Conservation (phyloP, 345 rosid species). For the Gossypium australe region DNA sequence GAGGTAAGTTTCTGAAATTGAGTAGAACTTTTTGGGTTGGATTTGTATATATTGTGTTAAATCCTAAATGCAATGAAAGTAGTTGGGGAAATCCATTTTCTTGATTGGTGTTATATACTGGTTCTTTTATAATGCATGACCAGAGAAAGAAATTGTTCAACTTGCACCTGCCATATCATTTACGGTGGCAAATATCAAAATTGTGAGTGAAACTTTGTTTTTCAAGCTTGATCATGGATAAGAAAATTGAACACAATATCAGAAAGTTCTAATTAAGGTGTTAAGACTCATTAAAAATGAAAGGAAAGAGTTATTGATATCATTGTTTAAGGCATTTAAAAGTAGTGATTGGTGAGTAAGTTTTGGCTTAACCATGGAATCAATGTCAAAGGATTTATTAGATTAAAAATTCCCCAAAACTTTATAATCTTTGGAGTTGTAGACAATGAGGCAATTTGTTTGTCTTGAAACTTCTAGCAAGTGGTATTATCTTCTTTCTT, state of each 20-base stretch:
- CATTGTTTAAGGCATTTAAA: constrained; percentile 6
- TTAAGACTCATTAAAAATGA: neutral
- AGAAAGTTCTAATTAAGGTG: neutral
- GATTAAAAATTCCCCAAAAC: neutral
- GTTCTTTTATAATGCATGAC: too few relatives aligned
- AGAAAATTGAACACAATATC: neutral
- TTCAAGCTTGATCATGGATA: constrained; percentile 6
- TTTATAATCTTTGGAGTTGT: neutral
- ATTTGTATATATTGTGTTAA: neutral
- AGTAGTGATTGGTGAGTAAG: neutral
- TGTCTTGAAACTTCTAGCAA: neutral
- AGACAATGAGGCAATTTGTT: neutral
- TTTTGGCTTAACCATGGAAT: neutral
- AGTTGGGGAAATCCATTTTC: neutral
- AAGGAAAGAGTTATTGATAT: neutral
- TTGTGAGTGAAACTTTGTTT: neutral
- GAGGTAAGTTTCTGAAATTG: constrained; percentile 45
- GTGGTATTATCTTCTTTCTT: constrained; percentile 6
- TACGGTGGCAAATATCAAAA: neutral
- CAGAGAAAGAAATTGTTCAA: too few relatives aligned
- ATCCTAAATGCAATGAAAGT: neutral
- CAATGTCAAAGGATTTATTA: neutral
- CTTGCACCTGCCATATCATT: neutral
- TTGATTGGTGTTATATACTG: neutral
- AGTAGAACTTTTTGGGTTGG: neutral